Conservation (phyloP, 2,329 filamentous ascomycete species). For the Neofusicoccum cordaticola region DNA sequence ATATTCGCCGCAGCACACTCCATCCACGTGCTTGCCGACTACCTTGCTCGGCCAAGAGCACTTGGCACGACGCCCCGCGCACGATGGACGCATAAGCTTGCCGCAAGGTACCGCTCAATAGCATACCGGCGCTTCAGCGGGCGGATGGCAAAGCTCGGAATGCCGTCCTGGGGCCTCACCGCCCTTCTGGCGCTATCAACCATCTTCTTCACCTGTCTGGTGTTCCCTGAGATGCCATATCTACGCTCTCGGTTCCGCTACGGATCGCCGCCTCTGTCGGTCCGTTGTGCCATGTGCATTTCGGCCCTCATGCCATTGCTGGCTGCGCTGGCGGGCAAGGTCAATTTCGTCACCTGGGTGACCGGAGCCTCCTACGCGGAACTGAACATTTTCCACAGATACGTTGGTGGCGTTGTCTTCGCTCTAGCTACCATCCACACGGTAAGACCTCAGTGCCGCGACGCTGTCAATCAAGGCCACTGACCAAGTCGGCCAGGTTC, state of each 20-base stretch:
- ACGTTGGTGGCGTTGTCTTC: conserved; percentile 23
- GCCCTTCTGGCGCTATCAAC: conserved; percentile 20
- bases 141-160: neutral
- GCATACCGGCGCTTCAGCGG: conserved; percentile 23
- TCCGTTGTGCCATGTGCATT: conserved; percentile 29
- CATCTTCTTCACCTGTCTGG: conserved; percentile 21
- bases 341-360: conserved; percentile 29
- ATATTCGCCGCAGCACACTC: conserved; percentile 19
- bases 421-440: conserved; percentile 26
- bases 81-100: conserved; percentile 6
- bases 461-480: no score
- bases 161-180: conserved; percentile 23
- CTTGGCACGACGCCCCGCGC: no score
- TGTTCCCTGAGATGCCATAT: conserved; percentile 23
- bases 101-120: conserved; percentile 19
- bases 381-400: conserved; percentile 30
- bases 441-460: conserved; percentile 2
- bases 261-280: conserved; percentile 25
- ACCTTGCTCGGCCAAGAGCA: neutral
- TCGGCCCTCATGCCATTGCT: conserved; percentile 27
- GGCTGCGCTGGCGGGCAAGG: conserved; percentile 30
- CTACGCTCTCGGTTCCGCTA: conserved; percentile 23
- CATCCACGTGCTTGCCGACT: conserved; percentile 14
- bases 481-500: conserved; percentile 18
- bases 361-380: conserved; percentile 31